Percentiles rank a stretch among this genome's conserved stretches.
phyloP scores from a whole-genome alignment of 371 early-diverging fungal genomes.

The Chytridiales sp. region DNA sequence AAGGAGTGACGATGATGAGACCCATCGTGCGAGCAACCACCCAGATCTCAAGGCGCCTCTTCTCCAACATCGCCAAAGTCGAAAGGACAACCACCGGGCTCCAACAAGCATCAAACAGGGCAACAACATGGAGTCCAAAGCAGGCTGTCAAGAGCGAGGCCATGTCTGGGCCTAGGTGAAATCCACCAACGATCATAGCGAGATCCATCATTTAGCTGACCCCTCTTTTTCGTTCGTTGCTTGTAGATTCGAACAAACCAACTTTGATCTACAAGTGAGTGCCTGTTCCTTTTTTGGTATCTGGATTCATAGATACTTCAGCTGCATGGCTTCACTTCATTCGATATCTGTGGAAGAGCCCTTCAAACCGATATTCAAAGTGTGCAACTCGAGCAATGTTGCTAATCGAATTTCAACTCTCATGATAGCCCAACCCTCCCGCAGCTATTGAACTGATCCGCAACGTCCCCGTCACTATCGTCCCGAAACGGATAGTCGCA shows the following conservation, averaged over 20 bases:
- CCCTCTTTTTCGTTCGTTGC: too few species aligned
- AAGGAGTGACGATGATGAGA: too few species aligned
- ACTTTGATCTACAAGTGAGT: slow-evolving; percentile 76
- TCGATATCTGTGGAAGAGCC: neutral
- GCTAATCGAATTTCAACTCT: slow-evolving; percentile 6
- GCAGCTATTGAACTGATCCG: slow-evolving; percentile 92
- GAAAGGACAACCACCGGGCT: slow-evolving; percentile 10
- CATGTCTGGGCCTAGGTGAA: slow-evolving; percentile 66
- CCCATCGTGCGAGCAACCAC: too few species aligned
- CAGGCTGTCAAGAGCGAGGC: slow-evolving; percentile 73
- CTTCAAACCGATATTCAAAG: too few species aligned
- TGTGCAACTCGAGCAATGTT: too few species aligned
- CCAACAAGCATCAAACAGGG: slow-evolving; percentile 75
- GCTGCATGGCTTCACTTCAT: neutral
- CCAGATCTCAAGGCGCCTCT: too few species aligned
- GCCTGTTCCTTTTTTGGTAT: neutral
- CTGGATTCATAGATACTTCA: neutral
- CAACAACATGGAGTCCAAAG: slow-evolving; percentile 69
- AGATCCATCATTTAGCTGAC: too few species aligned
- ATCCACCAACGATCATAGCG: too few species aligned
- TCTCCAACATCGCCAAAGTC: neutral
- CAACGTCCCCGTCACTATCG: slow-evolving; percentile 77
- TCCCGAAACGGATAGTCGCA: slow-evolving; percentile 69
- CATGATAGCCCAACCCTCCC: slow-evolving; percentile 84
- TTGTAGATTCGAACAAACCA: slow-evolving; percentile 83